Evolutionary conservation across 2,329 filamentous ascomycete species (phyloP), one percentile per base, ranked within the genome.

Genomic region (Aureobasidium pullulans): DNA sequence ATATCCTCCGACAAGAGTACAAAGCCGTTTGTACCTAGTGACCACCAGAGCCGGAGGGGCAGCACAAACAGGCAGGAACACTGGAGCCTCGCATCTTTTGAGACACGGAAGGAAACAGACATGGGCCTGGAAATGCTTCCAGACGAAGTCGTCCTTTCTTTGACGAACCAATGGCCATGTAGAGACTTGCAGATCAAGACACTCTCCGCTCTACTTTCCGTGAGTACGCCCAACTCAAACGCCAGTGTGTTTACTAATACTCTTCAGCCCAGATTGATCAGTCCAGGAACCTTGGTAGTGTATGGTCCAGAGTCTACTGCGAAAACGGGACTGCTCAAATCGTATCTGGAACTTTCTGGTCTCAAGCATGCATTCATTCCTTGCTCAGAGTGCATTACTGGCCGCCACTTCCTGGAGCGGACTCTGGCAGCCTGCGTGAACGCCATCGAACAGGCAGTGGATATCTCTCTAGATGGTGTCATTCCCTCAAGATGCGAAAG

Each of bases 271-370:
- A 73, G 76, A 48, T 79, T 86, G n/a, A 86, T 89, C 32, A 86
- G 84, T 60, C 88, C 88, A 60, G 78, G 84, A 10, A 88, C 89
- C 62, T 72, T 96, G 10, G 84, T 96, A 23, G 73, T 95, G 50
- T 86, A 97, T 71, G 94, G 94, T 53, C 84, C 91, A 32, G 86
- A 92, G 67, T 87, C 90, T 2, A 96, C 92, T 0, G 93, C 91
- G 42, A 97, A 97, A 75, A 89, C 85, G 34, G 82, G 83, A 49
- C 81, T 96, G 53, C 78, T 87, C 3, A 78, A 79, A 60, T 78
- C 80, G 3, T 80, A 90, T 15, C 80, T 95, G 2, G 69, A 80
- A 31, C 68, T 70, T 1, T 75, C 82, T 10, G 65, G 64, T 7
- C 67, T 86, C 15, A 74, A 75, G 28, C 82, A 86, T 66, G 82